Conservation (phyloP, 169 alveolate genomes). For the Perkinsus olseni region DNA sequence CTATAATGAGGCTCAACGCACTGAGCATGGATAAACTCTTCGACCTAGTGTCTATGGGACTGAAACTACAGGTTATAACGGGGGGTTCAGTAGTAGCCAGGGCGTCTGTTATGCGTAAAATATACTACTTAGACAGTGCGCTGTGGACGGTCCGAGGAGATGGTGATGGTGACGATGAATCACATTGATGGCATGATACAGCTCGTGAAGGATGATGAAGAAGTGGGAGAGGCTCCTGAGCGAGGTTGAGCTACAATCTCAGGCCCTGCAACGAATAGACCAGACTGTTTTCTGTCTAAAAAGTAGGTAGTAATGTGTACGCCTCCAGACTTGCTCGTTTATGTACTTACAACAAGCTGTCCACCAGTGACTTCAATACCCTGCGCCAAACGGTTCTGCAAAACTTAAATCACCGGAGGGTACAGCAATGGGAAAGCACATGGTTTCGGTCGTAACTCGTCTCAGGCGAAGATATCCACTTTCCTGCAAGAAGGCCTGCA, state of each 20-base stretch:
- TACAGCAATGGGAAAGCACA: background rate
- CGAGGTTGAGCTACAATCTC: background rate
- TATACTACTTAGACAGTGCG: background rate
- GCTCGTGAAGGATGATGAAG: background rate
- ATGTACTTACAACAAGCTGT: background rate
- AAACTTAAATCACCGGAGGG: background rate
- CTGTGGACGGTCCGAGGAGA: background rate
- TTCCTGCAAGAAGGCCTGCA: background rate
- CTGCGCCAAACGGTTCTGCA: background rate
- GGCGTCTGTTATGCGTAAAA: too few relatives aligned
- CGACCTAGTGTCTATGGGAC: conserved; percentile 76
- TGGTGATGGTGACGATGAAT: background rate
- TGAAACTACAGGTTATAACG: conserved; percentile 49
- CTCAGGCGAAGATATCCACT: background rate
- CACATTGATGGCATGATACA: background rate
- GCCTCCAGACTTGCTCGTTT: background rate
- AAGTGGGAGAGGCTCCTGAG: background rate
- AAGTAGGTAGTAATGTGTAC: background rate
- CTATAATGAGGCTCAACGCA: conserved; percentile 70
- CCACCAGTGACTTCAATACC: background rate
- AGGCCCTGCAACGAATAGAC: background rate
- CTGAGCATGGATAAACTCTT: conserved; percentile 68
- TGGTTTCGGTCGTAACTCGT: background rate
- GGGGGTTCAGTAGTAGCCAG: background rate
- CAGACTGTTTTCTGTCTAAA: background rate